Evolutionary conservation across 139 green algal species (phyloP), one percentile per base, ranked within the genome.

Genomic region (Chlorella sp.): DNA sequence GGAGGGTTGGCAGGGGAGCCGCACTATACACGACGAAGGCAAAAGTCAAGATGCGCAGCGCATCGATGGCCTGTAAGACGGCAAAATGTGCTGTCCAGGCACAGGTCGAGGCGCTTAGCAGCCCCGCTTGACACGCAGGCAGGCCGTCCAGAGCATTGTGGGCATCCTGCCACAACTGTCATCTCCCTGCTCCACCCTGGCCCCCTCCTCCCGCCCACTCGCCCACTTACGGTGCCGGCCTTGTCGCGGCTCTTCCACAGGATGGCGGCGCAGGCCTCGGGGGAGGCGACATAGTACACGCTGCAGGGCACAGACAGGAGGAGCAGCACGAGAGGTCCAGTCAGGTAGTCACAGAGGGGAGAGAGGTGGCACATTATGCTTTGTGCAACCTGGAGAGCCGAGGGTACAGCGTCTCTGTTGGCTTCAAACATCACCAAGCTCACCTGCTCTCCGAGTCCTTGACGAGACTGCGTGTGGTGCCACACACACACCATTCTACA

Each of bases 251-350:
- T 96, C 95, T 99, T 99, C 97, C 97, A 99, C 71, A 99, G 91
- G 86, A 99, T 99, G 53, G 97, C 97, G 21, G 97, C 97, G 88
- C 97, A 99, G 0, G 97, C 97, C 94, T 99, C 97, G 16, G 97
- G 97, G 12, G 92, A 97, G 57, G 97, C 97, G 36, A 99, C 97
- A 88, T 99, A 99, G 94, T 99, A 99, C 19, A 99, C 97, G 0
- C 95, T 85, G 83, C 60, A 37, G 19, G 15, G 32, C 19, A 69
- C 24, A 16, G 32, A 2, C 36, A 32, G 76, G 78, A 19, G 21
- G 78, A 11, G 78, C 15, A 28, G 75, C 16, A 42, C 3, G 75
- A 22, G n/a, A 12, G 15, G 75, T 24, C 30, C 14, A 30, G 75
- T 53, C 34, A 14, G 75, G 36, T 14, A 36, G 69, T 77, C 21